Base-by-base conservation (phyloP, 1,284 basidiomycete species). In the Apiotrichum domesticum region DNA sequence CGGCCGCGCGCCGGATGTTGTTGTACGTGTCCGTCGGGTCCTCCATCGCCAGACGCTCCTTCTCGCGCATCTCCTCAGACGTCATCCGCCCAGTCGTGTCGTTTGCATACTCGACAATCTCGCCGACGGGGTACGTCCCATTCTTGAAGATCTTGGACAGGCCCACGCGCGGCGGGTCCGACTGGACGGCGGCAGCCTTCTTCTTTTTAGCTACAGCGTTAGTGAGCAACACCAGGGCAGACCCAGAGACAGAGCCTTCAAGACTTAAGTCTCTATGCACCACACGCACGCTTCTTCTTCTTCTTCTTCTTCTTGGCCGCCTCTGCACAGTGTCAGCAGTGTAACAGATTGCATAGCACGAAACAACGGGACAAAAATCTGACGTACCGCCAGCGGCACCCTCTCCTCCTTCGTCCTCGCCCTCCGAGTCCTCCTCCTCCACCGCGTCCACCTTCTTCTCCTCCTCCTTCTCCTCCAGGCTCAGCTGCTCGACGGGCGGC, bases 161-260 rank as follows among this genome's bases (percentile, higher is more conserved):
- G 3, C 90, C 91, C 21, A 96, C 80, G 15, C 90, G 84, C n/a
- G 95, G 95, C 21, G 96, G 96, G 52, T 94, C 90, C n/a, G 85
- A 85, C 79, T 98, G 95, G 61, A 84, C 63, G 14, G 63, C 67
- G 35, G 67, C 66, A 11, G 68, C 57, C 70, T 80, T 81, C 77
- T 90, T 90, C 82, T 90, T 91, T 78, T 90, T 91, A 41, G 85
- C 74, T 73, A 39, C 37, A 21, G 21, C 1, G 45, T 46, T 29
- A 40, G 44, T 29, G 13, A 8, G 3, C 34, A 32, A 3, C 39
- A 39, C n/a, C 45, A 13, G 13, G 13, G 37, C 7, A 8, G 13
- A 39, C 13, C 8, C 37, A 39, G 13, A 7, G 13, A 13, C 37
- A 39, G 21, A 21, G 21, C 21, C 21, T 21, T 21, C 21, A 21